Percentiles rank a stretch among this genome's conserved stretches.
phyloP scores from a whole-genome alignment of 2,329 filamentous ascomycete genomes.

The Verticillium tricorpus region DNA sequence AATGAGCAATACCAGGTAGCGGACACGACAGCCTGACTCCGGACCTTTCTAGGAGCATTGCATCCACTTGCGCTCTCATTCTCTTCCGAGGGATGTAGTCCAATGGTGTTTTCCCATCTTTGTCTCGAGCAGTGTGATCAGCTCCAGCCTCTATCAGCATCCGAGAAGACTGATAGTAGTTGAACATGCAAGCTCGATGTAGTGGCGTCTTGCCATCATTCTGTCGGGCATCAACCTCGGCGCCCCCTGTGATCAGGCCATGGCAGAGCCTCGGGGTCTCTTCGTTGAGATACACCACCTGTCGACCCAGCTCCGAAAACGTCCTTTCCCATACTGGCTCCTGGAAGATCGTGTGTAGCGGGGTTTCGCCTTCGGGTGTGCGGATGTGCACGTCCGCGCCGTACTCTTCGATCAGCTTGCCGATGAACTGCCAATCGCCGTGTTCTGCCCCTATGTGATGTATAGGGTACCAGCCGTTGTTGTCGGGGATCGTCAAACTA shows the following conservation, averaged over 20 bases:
- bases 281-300: neutral
- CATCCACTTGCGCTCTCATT: too few relatives aligned
- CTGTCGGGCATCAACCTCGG: neutral
- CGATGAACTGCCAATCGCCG: neutral
- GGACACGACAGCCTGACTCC: too few relatives aligned
- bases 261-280: neutral
- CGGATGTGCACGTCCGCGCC: neutral
- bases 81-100: neutral
- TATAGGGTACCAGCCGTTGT: neutral
- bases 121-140: neutral
- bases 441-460: neutral
- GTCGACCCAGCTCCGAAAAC: too few relatives aligned
- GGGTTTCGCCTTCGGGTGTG: neutral
- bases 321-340: too few relatives aligned
- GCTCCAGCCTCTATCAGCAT: neutral
- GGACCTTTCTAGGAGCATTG: too few relatives aligned
- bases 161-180: neutral
- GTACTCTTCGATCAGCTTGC: neutral
- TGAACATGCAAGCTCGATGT: neutral
- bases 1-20: too few relatives aligned
- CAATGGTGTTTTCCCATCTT: neutral
- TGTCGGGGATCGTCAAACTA: neutral
- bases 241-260: neutral
- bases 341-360: neutral
- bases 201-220: neutral